Conservation (phyloP, 2,329 filamentous ascomycete genomes). For the Verticillium albo-atrum region DNA sequence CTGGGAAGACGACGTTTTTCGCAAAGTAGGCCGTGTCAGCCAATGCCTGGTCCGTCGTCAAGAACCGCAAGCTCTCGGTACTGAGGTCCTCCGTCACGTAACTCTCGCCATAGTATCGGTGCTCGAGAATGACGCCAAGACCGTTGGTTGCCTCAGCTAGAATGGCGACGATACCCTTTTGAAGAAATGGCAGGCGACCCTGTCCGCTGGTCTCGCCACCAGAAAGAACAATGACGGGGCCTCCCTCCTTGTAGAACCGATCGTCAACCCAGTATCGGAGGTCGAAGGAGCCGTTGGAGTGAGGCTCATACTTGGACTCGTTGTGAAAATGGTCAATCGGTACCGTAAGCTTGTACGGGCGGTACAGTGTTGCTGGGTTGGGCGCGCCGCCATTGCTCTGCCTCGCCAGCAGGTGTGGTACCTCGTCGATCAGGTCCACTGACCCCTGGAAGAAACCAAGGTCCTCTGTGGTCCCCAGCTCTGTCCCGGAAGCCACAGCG, state of each 20-base stretch:
- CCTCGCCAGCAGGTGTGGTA: not conserved
- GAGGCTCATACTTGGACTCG: constrained; percentile 71
- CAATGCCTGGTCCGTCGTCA: constrained; percentile 78
- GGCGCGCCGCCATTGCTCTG: not conserved
- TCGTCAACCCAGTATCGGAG: constrained; percentile 83
- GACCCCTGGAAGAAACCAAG: not conserved
- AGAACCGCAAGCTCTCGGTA: constrained; percentile 69
- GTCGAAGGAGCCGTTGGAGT: constrained; percentile 62
- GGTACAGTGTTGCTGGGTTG: constrained; percentile 19
- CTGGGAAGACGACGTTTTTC: constrained; percentile 63
- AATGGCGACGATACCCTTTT: constrained; percentile 72
- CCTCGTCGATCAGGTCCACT: not conserved
- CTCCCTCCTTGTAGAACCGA: constrained; percentile 68
- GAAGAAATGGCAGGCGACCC: constrained; percentile 63
- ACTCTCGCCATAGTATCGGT: constrained; percentile 80
- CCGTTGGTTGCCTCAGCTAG: constrained; percentile 68
- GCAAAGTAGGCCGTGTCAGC: constrained; percentile 83
- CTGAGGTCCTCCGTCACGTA: constrained; percentile 62
- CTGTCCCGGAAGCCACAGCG: not conserved
- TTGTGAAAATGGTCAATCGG: constrained; percentile 82
- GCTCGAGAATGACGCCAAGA: constrained; percentile 76
- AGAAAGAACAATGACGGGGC: constrained; percentile 74
- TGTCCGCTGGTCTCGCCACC: constrained; percentile 64
- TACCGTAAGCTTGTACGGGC: constrained; percentile 35
- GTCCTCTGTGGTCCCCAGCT: not conserved